phyloP scores from a whole-genome alignment of 305 asterid species.

The Fraxinus angustifolia region DNA sequence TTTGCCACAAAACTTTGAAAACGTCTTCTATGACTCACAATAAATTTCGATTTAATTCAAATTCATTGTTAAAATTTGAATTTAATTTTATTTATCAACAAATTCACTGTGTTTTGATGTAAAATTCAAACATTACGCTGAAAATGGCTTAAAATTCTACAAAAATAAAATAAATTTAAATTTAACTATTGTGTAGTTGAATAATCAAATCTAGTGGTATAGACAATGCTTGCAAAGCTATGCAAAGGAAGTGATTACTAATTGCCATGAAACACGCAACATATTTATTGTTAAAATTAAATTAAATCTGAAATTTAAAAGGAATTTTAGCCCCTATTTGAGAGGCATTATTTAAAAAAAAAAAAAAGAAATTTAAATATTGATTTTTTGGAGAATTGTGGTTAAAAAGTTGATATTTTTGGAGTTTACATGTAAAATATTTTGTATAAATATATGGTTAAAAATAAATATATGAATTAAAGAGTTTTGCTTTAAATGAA shows the following conservation, averaged over 20 bases:
- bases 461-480: too few species aligned
- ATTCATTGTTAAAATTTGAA: neutral
- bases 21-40: neutral
- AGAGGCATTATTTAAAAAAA: neutral
- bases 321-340: neutral
- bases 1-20: neutral
- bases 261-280: neutral
- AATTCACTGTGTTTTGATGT: neutral
- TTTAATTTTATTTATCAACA: neutral
- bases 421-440: too few species aligned
- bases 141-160: neutral
- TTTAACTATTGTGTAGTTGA: neutral
- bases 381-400: neutral
- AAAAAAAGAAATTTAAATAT: neutral
- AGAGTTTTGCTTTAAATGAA: too few species aligned
- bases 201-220: too few species aligned
- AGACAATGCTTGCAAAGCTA: neutral
- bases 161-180: too few species aligned
- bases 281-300: too few species aligned
- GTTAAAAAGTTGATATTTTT: neutral
- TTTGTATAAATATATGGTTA: too few species aligned
- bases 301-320: neutral
- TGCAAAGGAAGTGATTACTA: neutral
- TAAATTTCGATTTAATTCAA: too few species aligned
- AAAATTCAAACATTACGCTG: neutral